Evolutionary conservation across 2,329 filamentous ascomycete genomes (phyloP).

Genomic region (Trichophaea hybrida): DNA sequence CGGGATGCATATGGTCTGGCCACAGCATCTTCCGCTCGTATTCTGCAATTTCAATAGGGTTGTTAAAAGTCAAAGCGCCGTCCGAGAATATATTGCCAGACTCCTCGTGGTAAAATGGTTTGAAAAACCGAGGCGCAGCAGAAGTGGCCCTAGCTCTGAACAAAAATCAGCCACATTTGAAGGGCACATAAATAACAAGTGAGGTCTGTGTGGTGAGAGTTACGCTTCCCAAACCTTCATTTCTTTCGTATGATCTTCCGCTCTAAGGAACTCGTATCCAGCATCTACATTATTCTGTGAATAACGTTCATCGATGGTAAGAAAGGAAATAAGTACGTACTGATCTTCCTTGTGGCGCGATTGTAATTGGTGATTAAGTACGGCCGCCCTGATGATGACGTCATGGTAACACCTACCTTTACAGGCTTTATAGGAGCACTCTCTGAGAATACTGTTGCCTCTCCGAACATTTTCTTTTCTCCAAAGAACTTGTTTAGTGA

Average conservation of each 20-base stretch:
- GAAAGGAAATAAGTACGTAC: constrained; percentile 25
- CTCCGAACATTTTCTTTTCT: constrained; percentile 32
- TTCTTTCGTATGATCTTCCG: constrained; percentile 32
- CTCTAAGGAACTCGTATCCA: constrained; percentile 32
- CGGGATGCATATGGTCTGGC: not conserved
- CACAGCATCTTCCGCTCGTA: not conserved
- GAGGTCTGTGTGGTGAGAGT: constrained; percentile 30
- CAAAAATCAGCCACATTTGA: constrained; percentile 21
- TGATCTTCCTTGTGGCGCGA: constrained; percentile 19
- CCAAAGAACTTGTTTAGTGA: constrained; percentile 30
- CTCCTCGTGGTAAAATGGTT: constrained; percentile 37
- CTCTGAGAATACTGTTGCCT: constrained; percentile 14
- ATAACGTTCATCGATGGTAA: too few relatives aligned
- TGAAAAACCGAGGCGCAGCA: constrained; percentile 39
- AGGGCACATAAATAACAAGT: constrained; percentile 6
- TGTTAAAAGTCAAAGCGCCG: constrained; percentile 37
- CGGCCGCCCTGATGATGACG: constrained; percentile 32
- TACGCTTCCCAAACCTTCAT: constrained; percentile 40
- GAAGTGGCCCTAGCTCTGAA: constrained; percentile 37
- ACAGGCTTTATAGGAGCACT: constrained; percentile 4
- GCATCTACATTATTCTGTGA: not conserved
- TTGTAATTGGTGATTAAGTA: constrained; percentile 37
- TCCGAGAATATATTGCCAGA: constrained; percentile 38
- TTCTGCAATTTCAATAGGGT: not conserved
- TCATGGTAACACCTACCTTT: constrained; percentile 34